Evolutionary conservation across 2,329 filamentous ascomycete genomes (phyloP), one percentile per base, ranked within the genome.

Genomic region (Herpotrichia juniperi): DNA sequence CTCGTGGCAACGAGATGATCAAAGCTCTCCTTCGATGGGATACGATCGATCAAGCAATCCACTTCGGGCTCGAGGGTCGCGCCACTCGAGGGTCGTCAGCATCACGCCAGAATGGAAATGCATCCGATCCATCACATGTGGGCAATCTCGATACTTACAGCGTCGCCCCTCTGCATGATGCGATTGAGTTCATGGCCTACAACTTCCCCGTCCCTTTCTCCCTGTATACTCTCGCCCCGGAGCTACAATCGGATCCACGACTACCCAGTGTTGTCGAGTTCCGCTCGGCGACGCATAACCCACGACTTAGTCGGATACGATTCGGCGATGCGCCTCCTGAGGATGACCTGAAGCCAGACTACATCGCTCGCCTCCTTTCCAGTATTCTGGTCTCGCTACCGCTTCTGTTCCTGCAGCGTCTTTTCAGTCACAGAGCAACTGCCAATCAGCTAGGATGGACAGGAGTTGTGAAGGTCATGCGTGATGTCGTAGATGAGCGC

Each of bases 321-420:
- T 91, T 91, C 63, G 88, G 88, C n/a, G 87, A 90, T 58, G 75
- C 87, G 17, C 76, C 83, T 2, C 60, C 67, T 2, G 75, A 76
- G 22, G 73, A 79, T 28, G 74, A 78, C 10, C 62, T 67, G 25
- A 68, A 73, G 32, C 63, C 72, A 10, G 72, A 68, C 17, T 61
- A 62, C 44, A 57, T 79, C 25, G 79, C 80, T 21, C 77, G 78
- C 0, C 72, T 81, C 0, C 74, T 92, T 4, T 91, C 89, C 0
- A 85, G 83, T 24, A 76, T 90, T 19, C 76, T 93, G 2, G 74
- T 91, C 46, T 90, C 89, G 34, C 74, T 92, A 5, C 89, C 89
- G 0, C 89, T 89, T 59, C 76, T 81, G 12, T 76, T 87, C 24
- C 77, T 93, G 21, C 87, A 88, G 70, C 79, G 81, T 53, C 73